phyloP scores from a whole-genome alignment of 164 flowering plant species.

The Umbilicus rupestris region DNA sequence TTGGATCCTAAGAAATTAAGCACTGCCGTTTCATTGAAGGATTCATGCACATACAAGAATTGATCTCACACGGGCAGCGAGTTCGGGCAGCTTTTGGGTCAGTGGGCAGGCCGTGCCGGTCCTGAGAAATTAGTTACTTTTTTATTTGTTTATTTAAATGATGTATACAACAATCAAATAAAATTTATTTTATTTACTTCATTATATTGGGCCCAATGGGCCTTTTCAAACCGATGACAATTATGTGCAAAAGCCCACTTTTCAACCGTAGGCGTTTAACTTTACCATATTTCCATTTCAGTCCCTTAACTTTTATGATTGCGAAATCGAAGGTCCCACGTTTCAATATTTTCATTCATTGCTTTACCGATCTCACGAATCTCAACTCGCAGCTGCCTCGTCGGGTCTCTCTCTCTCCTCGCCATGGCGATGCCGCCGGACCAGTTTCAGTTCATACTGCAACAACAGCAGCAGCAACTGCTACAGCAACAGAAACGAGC shows the following conservation, averaged over 20 bases:
- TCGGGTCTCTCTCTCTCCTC: conserved; percentile 7
- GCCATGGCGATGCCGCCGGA: conserved; percentile 39
- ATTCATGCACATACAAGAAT: conserved; percentile 15
- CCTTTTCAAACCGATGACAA: no score
- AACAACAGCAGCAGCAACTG: conserved; percentile 23
- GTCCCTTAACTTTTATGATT: background rate
- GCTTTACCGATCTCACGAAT: background rate
- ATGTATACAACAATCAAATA: no score
- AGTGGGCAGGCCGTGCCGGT: background rate
- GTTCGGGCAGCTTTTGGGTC: background rate
- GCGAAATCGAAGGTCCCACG: background rate
- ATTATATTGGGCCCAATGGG: background rate
- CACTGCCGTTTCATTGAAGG: conserved; percentile 29
- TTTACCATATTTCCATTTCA: background rate
- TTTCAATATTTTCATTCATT: background rate
- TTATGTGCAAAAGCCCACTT: background rate
- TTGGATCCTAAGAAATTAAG: conserved; percentile 45
- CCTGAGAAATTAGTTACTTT: background rate
- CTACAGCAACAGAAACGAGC: conserved; percentile 17
- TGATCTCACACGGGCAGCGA: conserved; percentile 30
- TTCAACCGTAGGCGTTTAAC: no score
- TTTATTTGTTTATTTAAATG: no score
- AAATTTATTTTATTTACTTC: no score
- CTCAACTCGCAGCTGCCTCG: background rate
- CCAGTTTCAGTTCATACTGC: conserved; percentile 25